Base-by-base conservation (phyloP, 1,284 basidiomycete species). In the Heterobasidion irregulare region DNA sequence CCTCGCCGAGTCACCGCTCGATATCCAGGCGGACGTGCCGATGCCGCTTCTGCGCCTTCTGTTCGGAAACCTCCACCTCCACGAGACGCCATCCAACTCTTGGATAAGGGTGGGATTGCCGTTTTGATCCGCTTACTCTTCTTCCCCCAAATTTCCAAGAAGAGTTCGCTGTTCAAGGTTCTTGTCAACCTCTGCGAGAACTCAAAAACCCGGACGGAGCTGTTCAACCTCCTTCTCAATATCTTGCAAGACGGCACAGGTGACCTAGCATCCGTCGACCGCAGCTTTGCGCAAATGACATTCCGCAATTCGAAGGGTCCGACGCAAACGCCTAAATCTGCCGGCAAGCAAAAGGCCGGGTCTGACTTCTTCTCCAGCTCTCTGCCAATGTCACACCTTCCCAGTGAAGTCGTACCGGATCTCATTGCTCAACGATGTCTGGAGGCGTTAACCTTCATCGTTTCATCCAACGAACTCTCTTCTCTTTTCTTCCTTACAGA, bases 101-200 rank as follows among this genome's bases (percentile, higher is more conserved):
- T 99, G 41, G 97, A 99, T 69, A 96, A 93, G 66, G 72, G 83
- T 16, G 93, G 94, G 6, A 83, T 99, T 50, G 91, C 95, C 1
- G 86, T 92, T 19, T 83, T 99, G 7, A 85, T 98, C 36, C 87
- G 96, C 36, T 80, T 99, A 8, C 82, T 99, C 18, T 99, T 98
- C 79, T 98, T 95, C 79, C 97, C 96, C 6, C 91, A 98, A 63
- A 86, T 94, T 45, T 76, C 93, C 58, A 86, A 86, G 70, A 92
- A 94, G 72, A 89, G 83, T 44, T 75, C 89, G 19, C 78, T 99
- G 18, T 91, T 94, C 71, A 90, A 91, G 67, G 89, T 98, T 2
- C 83, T 99, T 33, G 87, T 92, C 60, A 96, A 99, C 67, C 77
- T 99, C 5, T 98, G 94, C 70, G 94, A 99, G 73, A 99, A 99